A percentile compares a stretch with the other conserved stretches of the same genome.
These are phyloP conservation scores for Aleurites moluccanus DNA, from an alignment of 441 rosid genomes.

Conservation along the genomic window DNA sequence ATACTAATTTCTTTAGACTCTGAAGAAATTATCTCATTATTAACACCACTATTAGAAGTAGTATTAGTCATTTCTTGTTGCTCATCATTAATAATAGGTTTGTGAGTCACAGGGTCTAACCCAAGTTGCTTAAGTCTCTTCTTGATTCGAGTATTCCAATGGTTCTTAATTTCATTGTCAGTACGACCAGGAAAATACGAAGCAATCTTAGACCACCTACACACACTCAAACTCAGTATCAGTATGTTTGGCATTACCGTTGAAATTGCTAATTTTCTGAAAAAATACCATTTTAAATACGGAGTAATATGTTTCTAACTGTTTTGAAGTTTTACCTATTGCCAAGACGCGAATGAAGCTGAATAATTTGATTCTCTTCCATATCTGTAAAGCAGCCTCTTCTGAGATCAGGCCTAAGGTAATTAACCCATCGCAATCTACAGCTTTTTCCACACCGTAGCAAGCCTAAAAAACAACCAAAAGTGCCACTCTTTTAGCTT, in stretches of 20 bases:
- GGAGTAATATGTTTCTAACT: no score
- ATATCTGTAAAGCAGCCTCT: constrained; percentile 70
- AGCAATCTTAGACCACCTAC: constrained; percentile 94
- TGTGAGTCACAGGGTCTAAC: constrained; percentile 60
- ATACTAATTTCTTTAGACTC: no score
- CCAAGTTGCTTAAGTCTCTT: constrained; percentile 71
- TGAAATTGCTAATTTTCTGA: no score
- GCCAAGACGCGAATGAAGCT: constrained; percentile 76
- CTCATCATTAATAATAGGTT: constrained; percentile 35
- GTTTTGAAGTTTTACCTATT: no score
- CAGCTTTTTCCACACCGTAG: constrained; percentile 92
- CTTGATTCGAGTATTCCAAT: constrained; percentile 91
- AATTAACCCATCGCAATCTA: constrained; percentile 89
- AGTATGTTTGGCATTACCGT: no score
- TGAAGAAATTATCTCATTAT: constrained; percentile 16
- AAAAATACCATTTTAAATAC: no score
- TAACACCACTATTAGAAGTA: neutral
- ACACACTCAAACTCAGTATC: neutral
- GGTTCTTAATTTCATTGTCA: constrained; percentile 90
- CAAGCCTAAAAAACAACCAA: constrained; percentile 45
- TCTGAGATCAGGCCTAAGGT: constrained; percentile 87
- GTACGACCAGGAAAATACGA: constrained; percentile 90
- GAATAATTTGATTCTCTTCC: constrained; percentile 75
- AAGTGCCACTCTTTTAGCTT: neutral
- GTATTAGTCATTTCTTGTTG: constrained; percentile 23